Evolutionary conservation across 768 basidiomycete species (phyloP).

Genomic region (Paxillus ammoniavirescens): DNA sequence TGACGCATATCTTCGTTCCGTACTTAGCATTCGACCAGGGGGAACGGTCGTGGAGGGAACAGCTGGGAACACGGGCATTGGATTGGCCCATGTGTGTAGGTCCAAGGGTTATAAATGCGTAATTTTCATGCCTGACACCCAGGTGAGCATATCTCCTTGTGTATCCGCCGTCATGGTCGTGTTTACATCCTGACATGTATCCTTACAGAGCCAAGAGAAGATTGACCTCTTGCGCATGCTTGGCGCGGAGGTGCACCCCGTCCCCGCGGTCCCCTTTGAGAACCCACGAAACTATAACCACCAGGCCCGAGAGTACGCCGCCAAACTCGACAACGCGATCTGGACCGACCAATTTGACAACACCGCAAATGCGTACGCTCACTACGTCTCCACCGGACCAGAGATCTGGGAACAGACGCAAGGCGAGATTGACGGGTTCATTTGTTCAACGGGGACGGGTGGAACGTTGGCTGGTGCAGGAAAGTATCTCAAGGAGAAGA

Average conservation of each 20-base stretch:
- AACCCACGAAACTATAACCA: constrained; percentile 97
- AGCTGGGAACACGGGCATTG: constrained; percentile 97
- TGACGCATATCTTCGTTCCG: background rate
- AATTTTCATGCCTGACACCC: constrained; percentile 97
- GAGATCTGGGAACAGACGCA: constrained; percentile 93
- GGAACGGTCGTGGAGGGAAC: constrained; percentile 98
- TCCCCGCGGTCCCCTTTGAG: constrained; percentile 95
- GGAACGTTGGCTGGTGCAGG: constrained; percentile 93
- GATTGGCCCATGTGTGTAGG: constrained; percentile 92
- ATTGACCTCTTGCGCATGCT: constrained; percentile 97
- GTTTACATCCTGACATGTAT: background rate
- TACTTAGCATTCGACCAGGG: constrained; percentile 74
- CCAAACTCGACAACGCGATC: constrained; percentile 70
- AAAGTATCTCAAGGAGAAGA: constrained; percentile 80
- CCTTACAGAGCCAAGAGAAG: constrained; percentile 87
- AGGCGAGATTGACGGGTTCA: constrained; percentile 84
- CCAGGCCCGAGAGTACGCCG: constrained; percentile 88
- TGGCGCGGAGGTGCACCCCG: constrained; percentile 94
- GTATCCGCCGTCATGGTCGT: background rate
- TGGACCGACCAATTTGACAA: constrained; percentile 99
- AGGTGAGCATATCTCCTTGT: constrained; percentile 44
- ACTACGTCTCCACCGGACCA: constrained; percentile 90
- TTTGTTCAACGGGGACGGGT: constrained; percentile 93
- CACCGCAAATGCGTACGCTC: constrained; percentile 83
- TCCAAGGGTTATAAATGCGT: constrained; percentile 94